phyloP scores from a whole-genome alignment of 257 asterid genomes.

The Jacaranda mimosifolia region DNA sequence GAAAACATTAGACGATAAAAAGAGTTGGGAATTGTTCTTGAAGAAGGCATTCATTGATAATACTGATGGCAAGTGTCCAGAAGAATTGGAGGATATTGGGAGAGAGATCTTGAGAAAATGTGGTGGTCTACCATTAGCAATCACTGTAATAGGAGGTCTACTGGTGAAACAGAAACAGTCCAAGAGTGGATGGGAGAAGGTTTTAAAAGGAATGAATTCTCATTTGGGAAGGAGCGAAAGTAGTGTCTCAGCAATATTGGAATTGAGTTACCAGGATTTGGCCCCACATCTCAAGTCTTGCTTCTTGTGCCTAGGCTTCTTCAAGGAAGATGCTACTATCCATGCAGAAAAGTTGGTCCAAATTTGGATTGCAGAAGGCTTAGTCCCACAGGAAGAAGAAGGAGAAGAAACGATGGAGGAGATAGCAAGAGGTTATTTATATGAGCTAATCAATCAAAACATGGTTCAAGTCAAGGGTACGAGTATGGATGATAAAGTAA shows the following conservation, averaged over 20 bases:
- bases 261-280: constrained; percentile 38
- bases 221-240: not conserved
- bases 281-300: constrained; percentile 37
- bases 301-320: constrained; percentile 34
- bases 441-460: too few species aligned
- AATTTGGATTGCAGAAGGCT: too few species aligned
- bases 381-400: too few species aligned
- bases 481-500: not conserved
- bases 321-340: constrained; percentile 32
- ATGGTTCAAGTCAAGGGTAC: too few species aligned
- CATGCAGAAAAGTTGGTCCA: constrained; percentile 16
- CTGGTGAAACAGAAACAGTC: not conserved
- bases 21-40: too few species aligned
- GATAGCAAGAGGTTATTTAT: too few species aligned
- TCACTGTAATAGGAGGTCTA: constrained; percentile 35
- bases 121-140: constrained; percentile 47
- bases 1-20: too few species aligned
- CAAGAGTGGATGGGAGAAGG: constrained; percentile 29
- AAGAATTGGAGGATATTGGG: too few species aligned
- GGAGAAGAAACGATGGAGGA: too few species aligned
- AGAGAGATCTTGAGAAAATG: too few species aligned
- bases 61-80: too few species aligned
- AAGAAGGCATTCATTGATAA: too few species aligned
- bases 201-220: not conserved
- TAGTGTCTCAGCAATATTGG: constrained; percentile 11